These are phyloP conservation scores for Actinomortierella ambigua DNA, from an alignment of 371 early-diverging fungal genomes.

Conservation along the genomic window DNA sequence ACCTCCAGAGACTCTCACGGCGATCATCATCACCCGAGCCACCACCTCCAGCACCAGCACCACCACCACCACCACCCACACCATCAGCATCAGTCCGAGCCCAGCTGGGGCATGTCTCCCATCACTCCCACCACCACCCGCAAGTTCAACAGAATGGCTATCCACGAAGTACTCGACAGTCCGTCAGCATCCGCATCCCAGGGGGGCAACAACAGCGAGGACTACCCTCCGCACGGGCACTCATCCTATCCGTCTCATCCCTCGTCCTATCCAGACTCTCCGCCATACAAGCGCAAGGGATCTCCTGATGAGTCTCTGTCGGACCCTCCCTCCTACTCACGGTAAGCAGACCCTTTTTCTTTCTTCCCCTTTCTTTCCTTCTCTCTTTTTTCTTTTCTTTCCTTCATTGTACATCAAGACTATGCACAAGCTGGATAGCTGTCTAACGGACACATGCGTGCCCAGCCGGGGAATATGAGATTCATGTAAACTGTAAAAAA, in stretches of 20 bases:
- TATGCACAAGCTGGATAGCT: no score
- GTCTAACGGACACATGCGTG: no score
- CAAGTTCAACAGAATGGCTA: conserved; percentile 44
- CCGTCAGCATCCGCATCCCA: neutral
- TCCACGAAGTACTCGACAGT: conserved; percentile 36
- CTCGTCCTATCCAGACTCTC: conserved; percentile 18
- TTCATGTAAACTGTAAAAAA: no score
- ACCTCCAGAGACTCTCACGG: no score
- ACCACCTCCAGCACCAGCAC: no score
- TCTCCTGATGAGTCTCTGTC: conserved; percentile 42
- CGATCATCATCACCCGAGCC: no score
- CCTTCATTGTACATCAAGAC: neutral
- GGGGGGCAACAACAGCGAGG: conserved; percentile 10
- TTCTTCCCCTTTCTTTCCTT: neutral
- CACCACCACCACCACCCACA: neutral
- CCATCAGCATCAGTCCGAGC: conserved; percentile 14
- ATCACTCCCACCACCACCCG: conserved; percentile 40
- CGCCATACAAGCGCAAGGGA: conserved; percentile 41
- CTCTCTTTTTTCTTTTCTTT: conserved; percentile 6
- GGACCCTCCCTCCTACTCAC: conserved; percentile 27
- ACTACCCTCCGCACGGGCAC: conserved; percentile 1
- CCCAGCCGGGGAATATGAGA: no score
- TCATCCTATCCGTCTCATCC: no score
- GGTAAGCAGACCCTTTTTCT: conserved; percentile 13
- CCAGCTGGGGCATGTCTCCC: conserved; percentile 29